Base-by-base conservation (phyloP, 2,329 filamentous ascomycete genomes). In the Penicillium sp. region DNA sequence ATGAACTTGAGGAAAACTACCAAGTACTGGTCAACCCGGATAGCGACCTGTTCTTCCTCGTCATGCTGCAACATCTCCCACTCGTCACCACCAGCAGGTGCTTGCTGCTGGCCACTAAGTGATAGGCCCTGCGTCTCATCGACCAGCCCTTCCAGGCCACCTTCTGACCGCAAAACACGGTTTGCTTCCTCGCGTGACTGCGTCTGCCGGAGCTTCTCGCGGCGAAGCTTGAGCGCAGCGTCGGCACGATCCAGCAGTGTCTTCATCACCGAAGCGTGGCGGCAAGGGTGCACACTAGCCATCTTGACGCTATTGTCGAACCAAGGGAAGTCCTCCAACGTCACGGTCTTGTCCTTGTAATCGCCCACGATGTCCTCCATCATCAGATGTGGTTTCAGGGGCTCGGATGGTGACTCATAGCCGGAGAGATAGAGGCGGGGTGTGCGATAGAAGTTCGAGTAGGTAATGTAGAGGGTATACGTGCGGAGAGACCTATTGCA, bases 391-490 rank as follows among this genome's bases (percentile, higher is more conserved):
- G 90, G 90, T 3, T 87, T 82, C 0, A 95, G 84, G 1, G 91
- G 90, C 57, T 90, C 87, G 25, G 88, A 88, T 50, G 83, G 81
- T 22, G 87, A 80, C 11, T 83, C 77, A 72, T 97, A 97, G 63
- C 93, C 93, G 0, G 90, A 95, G 40, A 99, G 83, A 72, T 96
- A 99, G 63, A 97, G 82, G 29, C 93, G 89, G 0, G 93, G 93
- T 3, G 93, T 97, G 60, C 89, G 88, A 75, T 97, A 99, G 77
- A 95, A 96, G 31, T 91, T 88, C 4, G 91, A 89, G 75, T 99
- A 99, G 74, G 90, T 93, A 65, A 99, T 97, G 79, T 99, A 99
- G 59, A 99, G 86, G 37, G 88, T 95, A 72, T 99, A 99, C n/a
- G 89, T 95, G 60, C 93, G 87, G 43, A 88, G 81, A 46, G 88